Base-by-base conservation (phyloP, 1,284 basidiomycete genomes). In the Schizophyllum amplum region DNA sequence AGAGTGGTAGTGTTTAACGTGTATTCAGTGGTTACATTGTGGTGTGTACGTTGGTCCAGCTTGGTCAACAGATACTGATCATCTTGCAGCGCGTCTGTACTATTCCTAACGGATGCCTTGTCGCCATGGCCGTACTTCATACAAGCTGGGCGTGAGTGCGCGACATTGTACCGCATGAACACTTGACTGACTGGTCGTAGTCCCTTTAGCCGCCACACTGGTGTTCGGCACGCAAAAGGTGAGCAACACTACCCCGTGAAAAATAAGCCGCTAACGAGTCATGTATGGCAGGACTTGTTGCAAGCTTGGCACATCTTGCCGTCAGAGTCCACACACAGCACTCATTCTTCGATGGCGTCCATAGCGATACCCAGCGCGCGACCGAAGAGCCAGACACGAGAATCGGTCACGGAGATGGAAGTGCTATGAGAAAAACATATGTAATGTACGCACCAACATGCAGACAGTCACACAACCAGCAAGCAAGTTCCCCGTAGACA, bases 201-300 rank as follows among this genome's bases (percentile, higher is more conserved):
- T 82, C 21, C 79, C 80, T 1, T 60, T 80, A 9, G 69, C 66
- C 0, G 72, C 75, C 4, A 70, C 76, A 56, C 59, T 79, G 23
- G 65, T 79, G 1, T 78, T 82, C 62, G 79, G 77, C 21, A 68
- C 71, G n/a, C 77, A 78, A 59, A 69, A 71, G 69, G 79, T 75
- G 59, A 47, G 68, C 52, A 11, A 11, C 9, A 9, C 26, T 46
- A n/a, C 50, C n/a, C n/a, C n/a, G n/a, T n/a, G n/a, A n/a, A n/a
- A n/a, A n/a, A n/a, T n/a, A n/a, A n/a, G n/a, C n/a, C n/a, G n/a
- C n/a, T n/a, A n/a, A n/a, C 47, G 5, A 49, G 17, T 5, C 22
- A n/a, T 7, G n/a, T n/a, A n/a, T n/a, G n/a, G 50, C 52, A 77
- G 74, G 74, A 77, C 57, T 58, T 50, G 48, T 50, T 50, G 22